A percentile compares a stretch with the other conserved stretches of the same genome.
Conservation (phyloP, 2,329 filamentous ascomycete species). For the Venturia aucupariae region DNA sequence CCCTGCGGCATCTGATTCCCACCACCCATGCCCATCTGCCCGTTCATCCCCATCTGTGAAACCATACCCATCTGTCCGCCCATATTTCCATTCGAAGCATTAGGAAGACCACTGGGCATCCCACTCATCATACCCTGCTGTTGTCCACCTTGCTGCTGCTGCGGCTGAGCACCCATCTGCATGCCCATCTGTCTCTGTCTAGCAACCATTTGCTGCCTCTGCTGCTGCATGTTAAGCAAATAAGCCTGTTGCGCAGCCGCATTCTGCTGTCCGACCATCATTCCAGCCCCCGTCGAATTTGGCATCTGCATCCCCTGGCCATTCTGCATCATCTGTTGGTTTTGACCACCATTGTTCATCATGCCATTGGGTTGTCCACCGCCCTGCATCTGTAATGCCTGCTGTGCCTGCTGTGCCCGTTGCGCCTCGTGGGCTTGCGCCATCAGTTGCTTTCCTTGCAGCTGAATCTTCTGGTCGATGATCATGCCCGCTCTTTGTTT, state of each 20-base stretch:
- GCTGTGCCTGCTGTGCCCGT: background rate
- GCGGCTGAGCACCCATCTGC: slow-evolving; percentile 14
- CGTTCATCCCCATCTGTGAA: background rate
- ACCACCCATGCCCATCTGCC: background rate
- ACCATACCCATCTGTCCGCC: background rate
- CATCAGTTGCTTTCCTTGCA: slow-evolving; percentile 20
- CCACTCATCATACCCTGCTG: slow-evolving; percentile 9
- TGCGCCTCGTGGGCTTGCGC: slow-evolving; percentile 17
- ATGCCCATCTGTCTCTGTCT: slow-evolving; percentile 15
- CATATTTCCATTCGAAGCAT: background rate
- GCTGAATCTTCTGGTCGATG: background rate
- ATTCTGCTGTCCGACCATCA: slow-evolving; percentile 2
- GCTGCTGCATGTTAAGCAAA: slow-evolving; percentile 24
- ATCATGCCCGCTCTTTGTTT: background rate
- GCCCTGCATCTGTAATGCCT: slow-evolving; percentile 14
- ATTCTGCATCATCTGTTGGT: slow-evolving; percentile 13
- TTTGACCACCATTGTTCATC: slow-evolving; percentile 21
- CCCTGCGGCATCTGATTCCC: slow-evolving; percentile 7
- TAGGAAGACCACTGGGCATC: slow-evolving; percentile 11
- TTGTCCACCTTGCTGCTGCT: slow-evolving; percentile 3
- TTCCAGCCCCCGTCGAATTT: background rate
- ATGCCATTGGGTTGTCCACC: slow-evolving; percentile 19
- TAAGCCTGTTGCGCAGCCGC: slow-evolving; percentile 13
- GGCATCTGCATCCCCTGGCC: slow-evolving; percentile 14
- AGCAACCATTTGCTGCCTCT: slow-evolving; percentile 21